phyloP scores from a whole-genome alignment of 768 basidiomycete genomes.

The Podaxis sp. region DNA sequence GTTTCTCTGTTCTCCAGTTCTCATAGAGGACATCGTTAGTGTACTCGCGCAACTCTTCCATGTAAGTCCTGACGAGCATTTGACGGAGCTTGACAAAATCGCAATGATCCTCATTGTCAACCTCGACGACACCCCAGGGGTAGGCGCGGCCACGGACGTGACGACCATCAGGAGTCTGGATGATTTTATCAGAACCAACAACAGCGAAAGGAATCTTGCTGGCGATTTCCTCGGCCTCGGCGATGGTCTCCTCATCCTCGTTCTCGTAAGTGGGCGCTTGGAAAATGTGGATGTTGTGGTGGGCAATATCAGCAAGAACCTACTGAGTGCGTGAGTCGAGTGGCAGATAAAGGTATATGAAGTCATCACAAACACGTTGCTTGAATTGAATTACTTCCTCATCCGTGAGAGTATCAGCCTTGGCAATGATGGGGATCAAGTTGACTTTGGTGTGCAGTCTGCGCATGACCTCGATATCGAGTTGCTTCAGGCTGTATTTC shows the following conservation, averaged over 20 bases:
- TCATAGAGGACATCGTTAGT: slow-evolving; percentile 96
- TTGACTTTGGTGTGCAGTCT: slow-evolving; percentile 97
- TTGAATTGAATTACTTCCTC: slow-evolving; percentile 94
- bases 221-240: slow-evolving; percentile 96
- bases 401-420: slow-evolving; percentile 96
- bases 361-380: slow-evolving; percentile 57
- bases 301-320: slow-evolving; percentile 90
- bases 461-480: slow-evolving; percentile 99
- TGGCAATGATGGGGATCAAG: slow-evolving; percentile 97
- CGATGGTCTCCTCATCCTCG: slow-evolving; percentile 97
- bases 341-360: slow-evolving; percentile 1
- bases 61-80: slow-evolving; percentile 98
- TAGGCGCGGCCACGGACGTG: slow-evolving; percentile 92
- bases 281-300: slow-evolving; percentile 98
- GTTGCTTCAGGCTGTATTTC: slow-evolving; percentile 79
- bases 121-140: slow-evolving; percentile 99
- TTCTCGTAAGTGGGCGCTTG: slow-evolving; percentile 96
- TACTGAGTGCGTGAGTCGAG: slow-evolving; percentile 23
- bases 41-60: slow-evolving; percentile 98
- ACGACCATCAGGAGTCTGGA: slow-evolving; percentile 82
- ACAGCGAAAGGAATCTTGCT: slow-evolving; percentile 99
- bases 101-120: slow-evolving; percentile 98
- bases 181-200: slow-evolving; percentile 86
- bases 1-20: slow-evolving; percentile 96
- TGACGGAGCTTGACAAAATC: slow-evolving; percentile 99